Conservation (phyloP, 768 basidiomycete genomes). For the Leucogyrophana mollusca region DNA sequence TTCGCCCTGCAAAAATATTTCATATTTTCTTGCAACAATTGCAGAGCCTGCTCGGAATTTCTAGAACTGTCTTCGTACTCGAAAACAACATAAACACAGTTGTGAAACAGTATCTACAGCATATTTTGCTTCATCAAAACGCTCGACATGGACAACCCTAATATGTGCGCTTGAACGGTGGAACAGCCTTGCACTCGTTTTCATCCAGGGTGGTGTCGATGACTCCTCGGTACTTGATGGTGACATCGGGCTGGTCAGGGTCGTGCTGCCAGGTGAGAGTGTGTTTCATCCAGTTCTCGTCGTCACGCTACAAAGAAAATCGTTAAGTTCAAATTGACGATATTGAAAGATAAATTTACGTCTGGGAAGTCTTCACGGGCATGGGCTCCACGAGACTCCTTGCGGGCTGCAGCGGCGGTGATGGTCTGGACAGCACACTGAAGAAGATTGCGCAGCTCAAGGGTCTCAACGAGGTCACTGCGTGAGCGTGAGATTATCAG, state of each 20-base stretch:
- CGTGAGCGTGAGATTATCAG: conserved; percentile 10
- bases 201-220: conserved; percentile 88
- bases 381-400: conserved; percentile 98
- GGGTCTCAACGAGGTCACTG: conserved; percentile 94
- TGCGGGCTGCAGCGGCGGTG: conserved; percentile 86
- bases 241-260: conserved; percentile 73
- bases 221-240: conserved; percentile 86
- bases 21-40: too few relatives aligned
- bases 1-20: too few relatives aligned
- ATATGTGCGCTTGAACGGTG: conserved; percentile 97
- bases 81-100: too few relatives aligned
- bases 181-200: conserved; percentile 94
- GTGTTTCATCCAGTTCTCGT: conserved; percentile 93
- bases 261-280: conserved; percentile 93
- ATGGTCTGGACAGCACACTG: conserved; percentile 97
- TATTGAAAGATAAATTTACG: conserved; percentile 37
- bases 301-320: conserved; percentile 69
- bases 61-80: too few relatives aligned
- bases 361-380: conserved; percentile 99
- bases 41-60: too few relatives aligned
- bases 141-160: conserved; percentile 32
- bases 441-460: conserved; percentile 94
- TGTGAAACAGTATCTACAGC: not conserved
- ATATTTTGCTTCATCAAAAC: too few relatives aligned
- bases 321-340: conserved; percentile 4